phyloP scores from a whole-genome alignment of 2,329 filamentous ascomycete species.

The Zasmidium cellare region DNA sequence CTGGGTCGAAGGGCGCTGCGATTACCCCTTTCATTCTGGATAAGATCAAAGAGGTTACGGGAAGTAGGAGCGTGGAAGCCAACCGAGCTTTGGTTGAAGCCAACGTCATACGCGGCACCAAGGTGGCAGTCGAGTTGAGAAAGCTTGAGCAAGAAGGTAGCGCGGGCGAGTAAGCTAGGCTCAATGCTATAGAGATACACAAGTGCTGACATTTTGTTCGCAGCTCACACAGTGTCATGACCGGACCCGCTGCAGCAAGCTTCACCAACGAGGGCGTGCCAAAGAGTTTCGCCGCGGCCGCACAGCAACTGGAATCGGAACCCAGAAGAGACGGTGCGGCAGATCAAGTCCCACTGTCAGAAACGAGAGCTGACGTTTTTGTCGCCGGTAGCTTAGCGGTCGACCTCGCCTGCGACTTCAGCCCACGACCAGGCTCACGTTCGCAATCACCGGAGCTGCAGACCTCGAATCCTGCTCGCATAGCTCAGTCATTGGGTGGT shows the following conservation, averaged over 20 bases:
- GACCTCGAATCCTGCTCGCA: conserved; percentile 83
- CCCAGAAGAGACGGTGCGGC: neutral
- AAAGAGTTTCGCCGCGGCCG: conserved; percentile 2
- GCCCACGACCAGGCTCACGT: conserved; percentile 33
- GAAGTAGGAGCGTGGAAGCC: conserved; percentile 68
- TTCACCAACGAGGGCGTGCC: conserved; percentile 17
- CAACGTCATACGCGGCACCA: conserved; percentile 66
- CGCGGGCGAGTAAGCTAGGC: conserved; percentile 17
- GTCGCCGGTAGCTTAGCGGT: conserved; percentile 86
- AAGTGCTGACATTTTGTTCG: neutral
- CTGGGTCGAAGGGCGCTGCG: conserved; percentile 68
- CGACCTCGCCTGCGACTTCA: conserved; percentile 28
- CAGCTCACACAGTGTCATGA: conserved; percentile 5
- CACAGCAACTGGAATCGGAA: neutral
- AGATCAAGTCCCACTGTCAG: neutral
- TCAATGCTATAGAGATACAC: neutral
- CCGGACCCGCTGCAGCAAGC: conserved; percentile 17
- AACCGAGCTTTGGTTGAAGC: conserved; percentile 70
- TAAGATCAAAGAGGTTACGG: conserved; percentile 76
- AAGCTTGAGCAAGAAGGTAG: conserved; percentile 47
- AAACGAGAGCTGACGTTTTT: conserved; percentile 62
- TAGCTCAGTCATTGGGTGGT: conserved; percentile 81
- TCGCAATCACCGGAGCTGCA: conserved; percentile 56
- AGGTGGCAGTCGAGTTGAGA: conserved; percentile 62
- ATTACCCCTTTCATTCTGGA: conserved; percentile 83